Base-by-base conservation (phyloP, 1,139 yeast genomes). In the Hansenula anomala region DNA sequence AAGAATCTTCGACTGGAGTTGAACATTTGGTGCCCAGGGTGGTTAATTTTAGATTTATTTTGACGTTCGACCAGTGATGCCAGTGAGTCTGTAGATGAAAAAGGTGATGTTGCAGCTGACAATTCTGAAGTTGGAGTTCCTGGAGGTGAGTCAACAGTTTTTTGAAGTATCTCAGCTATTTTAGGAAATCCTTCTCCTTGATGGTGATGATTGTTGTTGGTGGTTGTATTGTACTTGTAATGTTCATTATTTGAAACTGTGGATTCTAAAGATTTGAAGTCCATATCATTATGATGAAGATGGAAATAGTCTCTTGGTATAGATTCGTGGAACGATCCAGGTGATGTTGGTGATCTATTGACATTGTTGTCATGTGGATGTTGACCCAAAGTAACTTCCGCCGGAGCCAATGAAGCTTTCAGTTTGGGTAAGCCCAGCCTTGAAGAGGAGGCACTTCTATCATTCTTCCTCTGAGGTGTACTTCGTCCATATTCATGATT, bases 21-120 rank as follows among this genome's bases (percentile, higher is more conserved):
- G 55, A 51, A 41, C 39, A 63, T 53, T 48, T 63, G 66, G 44
- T 66, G 71, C 31, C 53, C 47, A 18, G 71, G 71, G 42, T 66
- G 66, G 37, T 61, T 64, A 43, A 66, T 54, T 49, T 64, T 67
- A 38, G 59, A 55, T 34, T 58, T 50, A 31, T 63, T 55, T 41
- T 65, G 69, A 32, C 60, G 58, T 40, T 66, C 71, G 29, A 66
- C 46, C 30, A 66, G 44, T 34, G 66, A 48, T 28, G 59, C 61
- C 37, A 66, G 49, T 3, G 71, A 66, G 33, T 66, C 71, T 4
- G 61, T 48, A 0, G 71, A 66, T 4, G 69, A 64, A 28, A 56
- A 58, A 4, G 56, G 52, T 0, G 56, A 49, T n/a, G 32, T 38
- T 2, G 2, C 30, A 16, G 31, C 36, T 36, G 40, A 42, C 36